Conservation (phyloP, 495 filamentous ascomycete species). For the Immersiella caudata region DNA sequence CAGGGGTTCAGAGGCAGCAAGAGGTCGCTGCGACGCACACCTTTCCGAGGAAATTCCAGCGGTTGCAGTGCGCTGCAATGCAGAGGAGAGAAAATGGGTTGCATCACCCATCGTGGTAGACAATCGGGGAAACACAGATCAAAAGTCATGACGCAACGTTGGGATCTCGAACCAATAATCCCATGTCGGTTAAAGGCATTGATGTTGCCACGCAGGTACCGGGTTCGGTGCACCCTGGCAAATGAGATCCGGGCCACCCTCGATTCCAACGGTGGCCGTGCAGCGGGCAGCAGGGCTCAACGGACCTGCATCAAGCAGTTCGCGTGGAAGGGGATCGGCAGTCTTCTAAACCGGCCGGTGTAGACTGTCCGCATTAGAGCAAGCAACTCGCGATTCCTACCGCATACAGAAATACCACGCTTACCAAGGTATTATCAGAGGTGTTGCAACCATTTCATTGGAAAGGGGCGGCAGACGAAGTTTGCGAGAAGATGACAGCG, state of each 20-base stretch:
- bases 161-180: neutral
- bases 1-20: no score
- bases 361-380: neutral
- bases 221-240: neutral
- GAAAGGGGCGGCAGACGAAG: no score
- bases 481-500: neutral
- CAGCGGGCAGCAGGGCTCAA: neutral
- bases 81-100: no score
- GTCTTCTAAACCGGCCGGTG: neutral
- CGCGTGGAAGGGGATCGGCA: neutral
- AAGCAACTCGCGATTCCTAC: neutral
- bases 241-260: neutral
- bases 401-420: neutral
- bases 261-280: neutral
- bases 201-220: constrained; percentile 5
- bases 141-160: neutral
- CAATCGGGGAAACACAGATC: neutral
- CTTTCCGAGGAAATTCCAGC: no score
- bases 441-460: no score
- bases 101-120: no score
- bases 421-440: no score
- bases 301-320: neutral
- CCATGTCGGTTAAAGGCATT: neutral
- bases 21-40: no score
- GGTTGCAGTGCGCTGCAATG: no score